phyloP scores from a whole-genome alignment of 805 yeast species.

The Wilhelminamyces savonicus region DNA sequence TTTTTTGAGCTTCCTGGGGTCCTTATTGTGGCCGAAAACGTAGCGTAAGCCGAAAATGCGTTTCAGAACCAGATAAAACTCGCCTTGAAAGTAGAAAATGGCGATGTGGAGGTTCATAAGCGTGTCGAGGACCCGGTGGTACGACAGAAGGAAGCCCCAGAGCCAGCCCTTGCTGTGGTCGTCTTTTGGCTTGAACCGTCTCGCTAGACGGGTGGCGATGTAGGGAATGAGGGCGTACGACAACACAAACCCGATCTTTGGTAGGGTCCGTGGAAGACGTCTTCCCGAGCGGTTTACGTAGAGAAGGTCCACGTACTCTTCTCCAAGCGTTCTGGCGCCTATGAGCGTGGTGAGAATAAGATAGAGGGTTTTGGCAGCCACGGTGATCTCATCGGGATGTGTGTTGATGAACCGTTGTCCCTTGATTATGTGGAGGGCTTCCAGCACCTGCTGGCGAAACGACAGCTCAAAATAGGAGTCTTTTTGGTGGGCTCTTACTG shows the following conservation, averaged over 20 bases:
- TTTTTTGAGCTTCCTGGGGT: slow-evolving; percentile 28
- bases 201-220: slow-evolving; percentile 26
- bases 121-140: slow-evolving; percentile 42
- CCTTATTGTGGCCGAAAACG: slow-evolving; percentile 60
- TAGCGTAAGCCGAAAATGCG: slow-evolving; percentile 77
- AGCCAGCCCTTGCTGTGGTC: slow-evolving; percentile 12
- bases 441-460: slow-evolving; percentile 49
- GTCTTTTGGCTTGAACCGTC: slow-evolving; percentile 13
- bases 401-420: slow-evolving; percentile 62
- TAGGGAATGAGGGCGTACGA: slow-evolving; percentile 64
- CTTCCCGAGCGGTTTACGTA: slow-evolving; percentile 54
- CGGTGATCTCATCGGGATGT: slow-evolving; percentile 56
- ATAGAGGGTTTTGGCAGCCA: slow-evolving; percentile 55
- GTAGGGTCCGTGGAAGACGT: slow-evolving; percentile 36
- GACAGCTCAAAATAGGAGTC: slow-evolving; percentile 66
- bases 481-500: slow-evolving; percentile 84
- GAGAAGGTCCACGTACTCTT: slow-evolving; percentile 81
- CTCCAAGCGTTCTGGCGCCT: slow-evolving; percentile 84
- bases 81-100: slow-evolving; percentile 74
- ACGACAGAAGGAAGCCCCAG: slow-evolving; percentile 25
- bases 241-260: slow-evolving; percentile 53
- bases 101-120: slow-evolving; percentile 70
- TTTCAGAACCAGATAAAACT: slow-evolving; percentile 72
- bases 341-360: slow-evolving; percentile 67
- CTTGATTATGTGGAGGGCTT: slow-evolving; percentile 46